Evolutionary conservation across 2,329 filamentous ascomycete species (phyloP).

Genomic region (Domatiomyces globalis): DNA sequence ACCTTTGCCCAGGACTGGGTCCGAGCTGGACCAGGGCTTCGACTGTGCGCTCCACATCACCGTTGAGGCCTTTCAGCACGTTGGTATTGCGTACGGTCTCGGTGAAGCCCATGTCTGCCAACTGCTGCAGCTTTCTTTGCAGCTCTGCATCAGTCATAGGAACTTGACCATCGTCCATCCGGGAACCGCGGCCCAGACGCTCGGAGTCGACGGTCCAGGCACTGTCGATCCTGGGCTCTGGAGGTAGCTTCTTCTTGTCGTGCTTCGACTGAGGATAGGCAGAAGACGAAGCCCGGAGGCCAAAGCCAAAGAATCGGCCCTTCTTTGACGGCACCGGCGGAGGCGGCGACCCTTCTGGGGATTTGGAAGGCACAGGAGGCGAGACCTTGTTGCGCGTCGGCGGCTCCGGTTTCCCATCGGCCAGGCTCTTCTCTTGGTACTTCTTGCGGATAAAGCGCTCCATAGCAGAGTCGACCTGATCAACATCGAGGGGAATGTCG

Average conservation of each 20-base stretch:
- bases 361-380: conserved; percentile 42
- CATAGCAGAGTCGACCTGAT: conserved; percentile 88
- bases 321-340: conserved; percentile 42
- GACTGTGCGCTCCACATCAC: conserved; percentile 72
- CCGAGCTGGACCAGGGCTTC: conserved; percentile 74
- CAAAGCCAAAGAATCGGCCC: conserved; percentile 47
- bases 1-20: conserved; percentile 34
- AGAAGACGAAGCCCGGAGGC: conserved; percentile 54
- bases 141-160: conserved; percentile 31
- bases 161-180: conserved; percentile 10
- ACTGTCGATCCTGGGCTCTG: conserved; percentile 18
- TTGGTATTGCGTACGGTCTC: conserved; percentile 70
- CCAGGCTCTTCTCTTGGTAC: conserved; percentile 56
- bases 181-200: conserved; percentile 11
- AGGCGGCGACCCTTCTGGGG: conserved; percentile 33
- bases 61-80: conserved; percentile 68
- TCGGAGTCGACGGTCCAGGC: conserved; percentile 16
- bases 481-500: conserved; percentile 72
- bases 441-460: conserved; percentile 91
- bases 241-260: conserved; percentile 27
- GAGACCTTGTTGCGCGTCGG: conserved; percentile 16
- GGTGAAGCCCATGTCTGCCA: conserved; percentile 83
- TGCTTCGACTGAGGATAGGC: conserved; percentile 45
- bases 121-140: conserved; percentile 60
- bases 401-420: conserved; percentile 31